Evolutionary conservation across 768 basidiomycete species (phyloP).

Genomic region (Rossbeevera mucosa): DNA sequence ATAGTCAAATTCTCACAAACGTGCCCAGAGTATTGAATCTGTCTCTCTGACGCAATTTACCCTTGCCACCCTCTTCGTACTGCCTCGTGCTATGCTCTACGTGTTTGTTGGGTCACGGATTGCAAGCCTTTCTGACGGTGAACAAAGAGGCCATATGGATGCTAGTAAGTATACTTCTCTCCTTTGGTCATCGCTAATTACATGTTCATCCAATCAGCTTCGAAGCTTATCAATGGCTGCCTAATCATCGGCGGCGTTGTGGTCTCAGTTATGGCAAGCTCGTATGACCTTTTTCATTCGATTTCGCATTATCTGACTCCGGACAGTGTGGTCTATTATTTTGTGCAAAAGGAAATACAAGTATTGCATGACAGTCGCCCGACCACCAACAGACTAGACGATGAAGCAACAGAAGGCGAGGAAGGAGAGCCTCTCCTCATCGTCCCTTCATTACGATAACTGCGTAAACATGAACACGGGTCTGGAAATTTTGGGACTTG

Average conservation of each 20-base stretch:
- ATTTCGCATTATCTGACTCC: slow-evolving; percentile 11
- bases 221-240: slow-evolving; percentile 59
- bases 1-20: slow-evolving; percentile 4
- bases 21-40: slow-evolving; percentile 59
- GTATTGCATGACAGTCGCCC: slow-evolving; percentile 45
- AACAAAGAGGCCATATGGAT: slow-evolving; percentile 72
- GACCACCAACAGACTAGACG: slow-evolving; percentile 50
- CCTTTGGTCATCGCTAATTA: slow-evolving; percentile 1
- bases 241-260: slow-evolving; percentile 58
- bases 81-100: slow-evolving; percentile 68
- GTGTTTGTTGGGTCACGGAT: slow-evolving; percentile 77
- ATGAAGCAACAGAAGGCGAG: slow-evolving; percentile 56
- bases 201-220: slow-evolving; percentile 36
- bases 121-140: slow-evolving; percentile 70
- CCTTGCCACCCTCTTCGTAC: slow-evolving; percentile 63
- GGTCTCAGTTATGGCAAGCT: slow-evolving; percentile 58
- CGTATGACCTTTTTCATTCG: slow-evolving; percentile 41
- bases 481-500: neutral
- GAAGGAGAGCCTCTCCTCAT: slow-evolving; percentile 53
- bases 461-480: neutral
- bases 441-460: neutral
- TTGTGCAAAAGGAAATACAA: slow-evolving; percentile 58
- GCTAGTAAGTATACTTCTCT: slow-evolving; percentile 44
- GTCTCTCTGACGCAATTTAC: slow-evolving; percentile 75
- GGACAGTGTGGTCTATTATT: slow-evolving; percentile 59